Percentiles rank a stretch among this genome's conserved stretches.
Conservation (phyloP, 2,329 filamentous ascomycete genomes). For the Alternaria burnsii region DNA sequence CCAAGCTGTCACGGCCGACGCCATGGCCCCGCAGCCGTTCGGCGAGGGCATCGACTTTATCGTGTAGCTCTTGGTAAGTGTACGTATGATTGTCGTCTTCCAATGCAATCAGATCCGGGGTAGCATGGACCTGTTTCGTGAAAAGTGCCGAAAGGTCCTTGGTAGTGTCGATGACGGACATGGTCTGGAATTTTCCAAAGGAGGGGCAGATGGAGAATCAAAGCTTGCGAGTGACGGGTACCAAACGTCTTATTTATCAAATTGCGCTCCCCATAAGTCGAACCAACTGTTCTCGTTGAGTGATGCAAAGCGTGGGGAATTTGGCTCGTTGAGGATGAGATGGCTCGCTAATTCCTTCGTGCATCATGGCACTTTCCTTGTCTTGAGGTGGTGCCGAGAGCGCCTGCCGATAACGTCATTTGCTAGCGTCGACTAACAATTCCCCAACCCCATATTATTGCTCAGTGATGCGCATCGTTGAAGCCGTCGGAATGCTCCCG, state of each 20-base stretch:
- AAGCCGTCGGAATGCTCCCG: conserved; percentile 4
- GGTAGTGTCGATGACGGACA: conserved; percentile 73
- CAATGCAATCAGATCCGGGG: conserved; percentile 74
- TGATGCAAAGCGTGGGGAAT: conserved; percentile 29
- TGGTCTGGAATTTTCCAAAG: conserved; percentile 45
- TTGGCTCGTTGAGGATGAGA: conserved; percentile 22
- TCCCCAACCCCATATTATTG: conserved; percentile 24
- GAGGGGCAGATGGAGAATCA: conserved; percentile 13
- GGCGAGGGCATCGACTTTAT: conserved; percentile 71
- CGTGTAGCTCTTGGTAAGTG: conserved; percentile 77
- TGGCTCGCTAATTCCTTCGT: conserved; percentile 22
- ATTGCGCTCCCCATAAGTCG: conserved; percentile 20
- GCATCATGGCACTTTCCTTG: conserved; percentile 19
- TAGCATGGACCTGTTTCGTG: conserved; percentile 70
- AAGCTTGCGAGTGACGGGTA: conserved; percentile 14
- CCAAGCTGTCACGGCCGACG: conserved; percentile 75
- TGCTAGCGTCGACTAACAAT: conserved; percentile 19
- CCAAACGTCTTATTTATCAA: conserved; percentile 33
- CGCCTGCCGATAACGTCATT: conserved; percentile 32
- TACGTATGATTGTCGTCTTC: conserved; percentile 74
- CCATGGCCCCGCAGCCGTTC: conserved; percentile 70
- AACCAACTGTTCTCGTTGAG: conserved; percentile 24
- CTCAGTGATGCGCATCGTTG: conserved; percentile 20
- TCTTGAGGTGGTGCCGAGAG: conserved; percentile 18
- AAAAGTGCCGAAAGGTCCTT: conserved; percentile 80